Base-by-base conservation (phyloP, 1,139 yeast genomes). In the Taiozyma sp. region DNA sequence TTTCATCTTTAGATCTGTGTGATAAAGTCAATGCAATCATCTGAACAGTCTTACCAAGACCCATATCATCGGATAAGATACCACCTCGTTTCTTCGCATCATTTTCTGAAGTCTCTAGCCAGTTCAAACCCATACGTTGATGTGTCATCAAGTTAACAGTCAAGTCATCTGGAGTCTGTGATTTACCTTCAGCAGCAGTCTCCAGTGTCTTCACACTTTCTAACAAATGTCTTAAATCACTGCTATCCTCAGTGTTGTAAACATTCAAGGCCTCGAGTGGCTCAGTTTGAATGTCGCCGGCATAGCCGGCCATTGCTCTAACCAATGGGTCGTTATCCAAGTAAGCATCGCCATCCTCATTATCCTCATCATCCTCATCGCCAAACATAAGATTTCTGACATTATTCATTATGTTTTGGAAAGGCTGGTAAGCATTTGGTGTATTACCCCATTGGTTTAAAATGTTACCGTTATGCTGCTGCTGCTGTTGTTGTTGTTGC, bases 61-160 rank as follows among this genome's bases (percentile, higher is more conserved):
- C 97, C 97, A 90, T 90, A 70, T 88, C 97, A 69, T 90, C 97
- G 0, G 96, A 96, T 42, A 90, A 69, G 32, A 90, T 76, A 2
- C 97, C 96, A 29, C 97, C 97, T 54, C 76, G 76, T 48, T 72
- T 74, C 42, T 64, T 63, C 22, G 52, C 45, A 3, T 73, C 68
- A 14, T 71, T 66, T 58, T 88, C 96, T 75, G 79, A 81, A 40
- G 84, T 74, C n/a, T 73, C 69, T 58, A 93, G 70, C 98, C 98
- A 93, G 4, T 84, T 77, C 32, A 93, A 73, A 1, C 98, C 98
- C 54, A 85, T 73, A 50, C 89, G 75, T 68, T 93, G 99, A 70
- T 93, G 98, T 57, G 84, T 88, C 65, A 90, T 69, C 28, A 89
- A 71, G 42, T 77, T 77, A 9, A 89, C 78, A 5, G 82, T 71